Percentiles rank a stretch among this genome's conserved stretches.
Conservation (phyloP, 805 yeast genomes). For the Hanseniaspora jakobsenii region DNA sequence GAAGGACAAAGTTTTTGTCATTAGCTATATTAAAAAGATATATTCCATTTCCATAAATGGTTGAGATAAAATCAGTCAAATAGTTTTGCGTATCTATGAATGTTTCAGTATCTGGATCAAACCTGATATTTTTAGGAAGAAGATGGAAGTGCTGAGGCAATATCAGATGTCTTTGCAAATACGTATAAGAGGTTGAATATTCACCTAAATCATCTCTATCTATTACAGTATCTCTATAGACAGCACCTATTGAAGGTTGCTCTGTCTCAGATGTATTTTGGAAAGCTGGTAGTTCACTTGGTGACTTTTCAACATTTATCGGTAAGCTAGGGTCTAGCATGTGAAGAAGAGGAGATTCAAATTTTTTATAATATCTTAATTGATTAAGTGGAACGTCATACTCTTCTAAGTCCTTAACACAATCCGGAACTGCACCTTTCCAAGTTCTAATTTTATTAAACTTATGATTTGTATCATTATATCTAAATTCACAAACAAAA, state of each 20-base stretch:
- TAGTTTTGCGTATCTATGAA: slow-evolving; percentile 19
- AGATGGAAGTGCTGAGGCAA: slow-evolving; percentile 32
- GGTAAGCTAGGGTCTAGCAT: slow-evolving; percentile 60
- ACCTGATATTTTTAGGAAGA: slow-evolving; percentile 25
- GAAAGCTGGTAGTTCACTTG: slow-evolving; percentile 68
- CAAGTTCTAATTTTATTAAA: slow-evolving; percentile 94
- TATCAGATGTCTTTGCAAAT: slow-evolving; percentile 34
- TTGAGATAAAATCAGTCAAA: neutral
- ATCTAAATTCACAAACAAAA: slow-evolving; percentile 88
- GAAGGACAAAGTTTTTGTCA: neutral
- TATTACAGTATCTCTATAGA: slow-evolving; percentile 62
- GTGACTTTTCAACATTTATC: slow-evolving; percentile 63
- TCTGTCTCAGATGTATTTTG: slow-evolving; percentile 32
- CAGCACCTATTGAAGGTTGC: slow-evolving; percentile 77
- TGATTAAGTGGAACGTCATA: slow-evolving; percentile 60
- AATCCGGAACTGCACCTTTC: slow-evolving; percentile 98
- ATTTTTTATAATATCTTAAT: slow-evolving; percentile 57
- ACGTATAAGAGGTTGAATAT: slow-evolving; percentile 38
- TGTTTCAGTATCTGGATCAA: slow-evolving; percentile 27
- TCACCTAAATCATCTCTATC: slow-evolving; percentile 77
- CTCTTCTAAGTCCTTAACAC: slow-evolving; percentile 74
- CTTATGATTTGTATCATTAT: slow-evolving; percentile 77
- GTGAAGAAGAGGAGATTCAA: slow-evolving; percentile 74
- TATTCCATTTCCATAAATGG: slow-evolving; percentile 7
- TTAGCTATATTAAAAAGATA: neutral